Evolutionary conservation across 192 early-diverging fungal species (phyloP).

Genomic region (Linnemannia elongata): DNA sequence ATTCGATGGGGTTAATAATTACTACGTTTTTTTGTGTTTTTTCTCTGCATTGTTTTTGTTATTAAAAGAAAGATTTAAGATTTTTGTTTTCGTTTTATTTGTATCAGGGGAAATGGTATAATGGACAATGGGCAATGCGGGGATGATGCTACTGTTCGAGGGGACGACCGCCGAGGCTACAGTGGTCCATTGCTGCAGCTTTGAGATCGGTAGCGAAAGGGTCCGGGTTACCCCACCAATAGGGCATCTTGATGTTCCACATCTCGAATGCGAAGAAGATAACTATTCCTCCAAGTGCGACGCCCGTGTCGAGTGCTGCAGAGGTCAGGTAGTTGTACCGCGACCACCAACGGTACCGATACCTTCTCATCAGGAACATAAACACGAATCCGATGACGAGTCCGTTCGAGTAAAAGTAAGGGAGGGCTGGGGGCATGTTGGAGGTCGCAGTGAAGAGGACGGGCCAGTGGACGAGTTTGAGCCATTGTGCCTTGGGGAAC

Average conservation of each 20-base stretch:
- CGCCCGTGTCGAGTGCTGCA: conserved; percentile 72
- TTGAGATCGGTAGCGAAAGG: background rate
- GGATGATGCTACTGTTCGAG: background rate
- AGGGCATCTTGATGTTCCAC: conserved; percentile 19
- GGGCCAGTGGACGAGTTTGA: conserved; percentile 68
- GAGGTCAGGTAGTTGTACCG: conserved; percentile 78
- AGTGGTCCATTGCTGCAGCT: background rate
- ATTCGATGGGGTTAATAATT: background rate
- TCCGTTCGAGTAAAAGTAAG: conserved; percentile 61
- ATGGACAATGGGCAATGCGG: background rate
- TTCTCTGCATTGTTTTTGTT: background rate
- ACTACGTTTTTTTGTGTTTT: background rate
- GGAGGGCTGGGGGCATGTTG: conserved; percentile 64
- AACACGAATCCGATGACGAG: conserved; percentile 67
- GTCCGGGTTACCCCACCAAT: conserved; percentile 49
- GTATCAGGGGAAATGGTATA: background rate
- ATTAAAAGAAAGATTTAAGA: background rate
- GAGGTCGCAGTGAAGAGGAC: conserved; percentile 62
- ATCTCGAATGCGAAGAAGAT: conserved; percentile 57
- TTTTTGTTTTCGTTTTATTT: background rate
- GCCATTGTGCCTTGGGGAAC: conserved; percentile 59
- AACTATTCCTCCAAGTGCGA: conserved; percentile 60
- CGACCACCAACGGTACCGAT: conserved; percentile 68
- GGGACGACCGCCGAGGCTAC: background rate
- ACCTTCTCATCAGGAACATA: conserved; percentile 64